Evolutionary conservation across 495 filamentous ascomycete species (phyloP), one percentile per base, ranked within the genome.

Genomic region (Penicillium cinerascens): DNA sequence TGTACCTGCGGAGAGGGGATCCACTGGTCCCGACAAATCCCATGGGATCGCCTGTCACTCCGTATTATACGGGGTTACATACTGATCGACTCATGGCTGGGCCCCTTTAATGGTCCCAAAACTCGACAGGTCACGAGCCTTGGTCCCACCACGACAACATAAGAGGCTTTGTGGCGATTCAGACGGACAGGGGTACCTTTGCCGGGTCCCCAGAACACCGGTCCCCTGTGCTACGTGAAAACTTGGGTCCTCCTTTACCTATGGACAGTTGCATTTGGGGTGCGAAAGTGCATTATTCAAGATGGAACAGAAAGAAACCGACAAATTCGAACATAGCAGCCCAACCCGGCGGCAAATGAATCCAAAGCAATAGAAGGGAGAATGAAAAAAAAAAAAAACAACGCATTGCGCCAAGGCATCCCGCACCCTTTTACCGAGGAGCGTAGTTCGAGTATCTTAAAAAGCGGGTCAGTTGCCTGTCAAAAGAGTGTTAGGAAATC

Each of bases 361-460:
- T 47, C 53, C 41, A 64, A 59, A 33, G 29, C 29, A 33, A 33
- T 33, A 33, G 50, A 44, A 39, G 52, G 40, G 36, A 56, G 23
- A 23, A 50, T 58, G 33, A 27, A 56, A 60, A 42, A 45, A 59
- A 22, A 61, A 51, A 56, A 55, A 50, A 58, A 33, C 29, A 45
- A 59, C 63, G 67, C 60, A 62, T 64, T 72, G 67, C 73, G 72
- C 72, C 72, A 56, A 63, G 65, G 55, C 66, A 64, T 68, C 61
- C 52, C 61, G 54, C 57, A 65, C 55, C 57, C 63, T 53, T 58
- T 76, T 65, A 74, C 68, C 72, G 69, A 70, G 71, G 72, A 63
- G 61, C 71, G 58, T 74, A 75, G 17, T 59, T 64, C 50, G 70
- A 73, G 60, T 76, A 76, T 68, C 74, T 76, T 54, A 26, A 42